Evolutionary conservation across 176 grass and related monocot genomes (phyloP).

Genomic region (Bolboschoenus planiculmis): DNA sequence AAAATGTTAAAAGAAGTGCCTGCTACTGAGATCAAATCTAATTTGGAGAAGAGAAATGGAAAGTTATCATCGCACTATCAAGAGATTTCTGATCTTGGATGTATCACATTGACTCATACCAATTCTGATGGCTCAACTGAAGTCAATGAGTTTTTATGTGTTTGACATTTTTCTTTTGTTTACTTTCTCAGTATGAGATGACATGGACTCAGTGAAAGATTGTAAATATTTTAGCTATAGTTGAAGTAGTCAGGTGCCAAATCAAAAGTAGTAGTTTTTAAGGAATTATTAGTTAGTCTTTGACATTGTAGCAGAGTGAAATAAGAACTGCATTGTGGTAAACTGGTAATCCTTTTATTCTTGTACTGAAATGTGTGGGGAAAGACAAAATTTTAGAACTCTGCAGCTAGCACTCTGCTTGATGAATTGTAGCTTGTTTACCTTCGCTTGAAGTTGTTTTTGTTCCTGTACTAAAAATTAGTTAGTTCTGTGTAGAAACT

Average conservation of each 20-base stretch:
- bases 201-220: not conserved
- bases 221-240: not conserved
- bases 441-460: not conserved
- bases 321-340: not conserved
- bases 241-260: not conserved
- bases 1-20: constrained; percentile 53
- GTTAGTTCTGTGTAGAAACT: not conserved
- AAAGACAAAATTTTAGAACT: not conserved
- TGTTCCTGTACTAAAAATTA: no score
- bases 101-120: constrained; percentile 2
- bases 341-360: not conserved
- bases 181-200: not conserved
- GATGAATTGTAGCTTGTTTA: not conserved
- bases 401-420: not conserved
- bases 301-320: not conserved
- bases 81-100: not conserved
- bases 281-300: not conserved
- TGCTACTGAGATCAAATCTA: constrained; percentile 26
- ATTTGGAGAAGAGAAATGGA: constrained; percentile 10
- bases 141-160: constrained; percentile 11
- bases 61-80: not conserved
- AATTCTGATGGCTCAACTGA: constrained; percentile 5
- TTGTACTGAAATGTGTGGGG: not conserved
- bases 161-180: not conserved
- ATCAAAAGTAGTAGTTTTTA: not conserved